A percentile compares a stretch with the other conserved stretches of the same genome.
Evolutionary conservation across 257 asterid genomes (phyloP).

Genomic region (Echium plantagineum): DNA sequence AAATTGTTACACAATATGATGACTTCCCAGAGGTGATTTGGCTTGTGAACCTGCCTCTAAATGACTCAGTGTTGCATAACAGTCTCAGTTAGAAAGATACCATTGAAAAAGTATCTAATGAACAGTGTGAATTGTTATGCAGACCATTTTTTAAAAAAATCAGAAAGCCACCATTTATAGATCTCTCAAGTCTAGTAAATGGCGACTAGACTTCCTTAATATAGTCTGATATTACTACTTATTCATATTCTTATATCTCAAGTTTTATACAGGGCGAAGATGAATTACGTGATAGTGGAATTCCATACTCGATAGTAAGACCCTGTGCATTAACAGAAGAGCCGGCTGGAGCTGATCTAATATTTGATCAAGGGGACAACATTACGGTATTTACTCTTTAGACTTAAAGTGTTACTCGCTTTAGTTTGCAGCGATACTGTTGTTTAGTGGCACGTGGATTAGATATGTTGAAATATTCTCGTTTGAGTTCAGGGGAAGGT

Average conservation of each 20-base stretch:
- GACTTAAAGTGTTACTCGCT: not conserved
- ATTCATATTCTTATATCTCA: not conserved
- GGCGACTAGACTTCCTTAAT: not conserved
- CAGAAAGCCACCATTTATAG: no score
- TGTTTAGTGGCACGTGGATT: not conserved
- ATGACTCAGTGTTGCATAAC: not conserved
- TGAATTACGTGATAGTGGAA: conserved; percentile 76
- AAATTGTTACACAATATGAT: not conserved
- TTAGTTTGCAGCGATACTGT: not conserved
- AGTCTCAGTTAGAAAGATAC: not conserved
- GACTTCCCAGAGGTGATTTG: not conserved
- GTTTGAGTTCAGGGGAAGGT: conserved; percentile 56
- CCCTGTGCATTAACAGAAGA: conserved; percentile 98
- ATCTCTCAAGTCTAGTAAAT: no score
- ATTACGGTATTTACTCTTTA: conserved; percentile 47
- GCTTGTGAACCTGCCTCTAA: not conserved
- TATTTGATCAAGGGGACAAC: conserved; percentile 91
- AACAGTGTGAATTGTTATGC: no score
- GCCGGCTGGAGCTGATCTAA: conserved; percentile 97
- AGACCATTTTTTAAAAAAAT: no score
- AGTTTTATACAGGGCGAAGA: conserved; percentile 62
- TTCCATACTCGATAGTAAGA: conserved; percentile 79
- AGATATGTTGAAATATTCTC: not conserved
- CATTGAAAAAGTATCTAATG: no score
- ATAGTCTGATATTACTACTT: not conserved